These are phyloP conservation scores for Plantago elongata DNA, from an alignment of 257 asterid genomes.

Conservation along the genomic window DNA sequence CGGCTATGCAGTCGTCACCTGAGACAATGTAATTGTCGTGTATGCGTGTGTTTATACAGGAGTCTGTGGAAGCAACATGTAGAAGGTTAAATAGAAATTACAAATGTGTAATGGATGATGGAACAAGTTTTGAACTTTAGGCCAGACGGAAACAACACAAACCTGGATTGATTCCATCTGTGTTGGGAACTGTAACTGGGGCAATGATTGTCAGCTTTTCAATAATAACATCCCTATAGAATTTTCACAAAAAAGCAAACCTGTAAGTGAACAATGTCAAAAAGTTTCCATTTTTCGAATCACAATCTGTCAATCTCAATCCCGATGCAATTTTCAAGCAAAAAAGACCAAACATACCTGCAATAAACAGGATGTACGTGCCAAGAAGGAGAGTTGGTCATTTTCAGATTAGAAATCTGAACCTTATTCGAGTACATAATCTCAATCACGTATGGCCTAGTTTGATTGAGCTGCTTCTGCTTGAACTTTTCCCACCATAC, in stretches of 20 bases:
- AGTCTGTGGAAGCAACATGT: conserved; percentile 35
- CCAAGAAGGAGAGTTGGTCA: conserved; percentile 75
- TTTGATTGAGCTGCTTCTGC: conserved; percentile 25
- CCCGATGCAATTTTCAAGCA: background rate
- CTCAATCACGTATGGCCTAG: conserved; percentile 72
- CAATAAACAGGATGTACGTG: conserved; percentile 65
- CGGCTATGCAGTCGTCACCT: conserved; percentile 72
- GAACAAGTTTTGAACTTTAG: background rate
- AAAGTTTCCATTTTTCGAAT: background rate
- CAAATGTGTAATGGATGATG: background rate
- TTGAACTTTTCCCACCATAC: conserved; percentile 69
- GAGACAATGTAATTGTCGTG: conserved; percentile 52
- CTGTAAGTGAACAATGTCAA: background rate
- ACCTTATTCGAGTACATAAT: conserved; percentile 45
- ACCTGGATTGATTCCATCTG: conserved; percentile 86
- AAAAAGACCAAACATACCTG: conserved; percentile 31
- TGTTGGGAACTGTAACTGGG: conserved; percentile 52
- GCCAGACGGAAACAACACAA: background rate
- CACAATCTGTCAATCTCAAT: background rate
- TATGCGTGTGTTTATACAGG: conserved; percentile 55
- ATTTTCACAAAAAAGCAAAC: background rate
- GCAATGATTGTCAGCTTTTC: conserved; percentile 51
- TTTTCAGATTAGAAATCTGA: conserved; percentile 53
- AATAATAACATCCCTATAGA: conserved; percentile 45
- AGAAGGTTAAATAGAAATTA: conserved; percentile 18